Evolutionary conservation across 352 stramenopile species (phyloP).

Genomic region (Globisporangium acanthophoron): DNA sequence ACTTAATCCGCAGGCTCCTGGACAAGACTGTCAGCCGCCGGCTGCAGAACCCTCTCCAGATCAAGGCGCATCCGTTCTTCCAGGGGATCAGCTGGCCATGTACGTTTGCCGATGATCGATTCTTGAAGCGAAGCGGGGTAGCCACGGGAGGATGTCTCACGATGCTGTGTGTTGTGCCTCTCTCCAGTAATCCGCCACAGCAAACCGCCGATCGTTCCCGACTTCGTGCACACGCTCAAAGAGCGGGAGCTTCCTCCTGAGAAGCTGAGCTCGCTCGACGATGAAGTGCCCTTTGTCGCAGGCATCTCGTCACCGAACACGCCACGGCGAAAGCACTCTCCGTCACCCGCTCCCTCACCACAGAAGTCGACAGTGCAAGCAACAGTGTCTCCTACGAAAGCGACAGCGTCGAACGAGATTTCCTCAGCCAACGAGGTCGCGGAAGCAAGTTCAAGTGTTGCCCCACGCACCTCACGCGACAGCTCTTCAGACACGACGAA

Average conservation of each 20-base stretch:
- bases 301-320: constrained; percentile 17
- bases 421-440: background rate
- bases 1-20: constrained; percentile 61
- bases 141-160: background rate
- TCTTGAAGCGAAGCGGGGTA: background rate
- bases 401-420: background rate
- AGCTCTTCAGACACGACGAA: background rate
- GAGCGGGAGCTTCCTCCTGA: constrained; percentile 18
- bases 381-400: background rate
- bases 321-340: constrained; percentile 5
- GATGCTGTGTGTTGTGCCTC: background rate
- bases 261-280: constrained; percentile 26
- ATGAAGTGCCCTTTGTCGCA: constrained; percentile 32
- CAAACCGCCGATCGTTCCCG: constrained; percentile 30
- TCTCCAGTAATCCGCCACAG: constrained; percentile 39
- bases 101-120: constrained; percentile 19
- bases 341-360: constrained; percentile 1
- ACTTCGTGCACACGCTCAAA: constrained; percentile 32
- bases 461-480: background rate
- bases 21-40: constrained; percentile 34
- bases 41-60: constrained; percentile 88
- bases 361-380: background rate
- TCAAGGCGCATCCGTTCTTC: constrained; percentile 93
- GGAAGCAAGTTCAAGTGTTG: background rate
- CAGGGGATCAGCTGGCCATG: constrained; percentile 80